A percentile compares a stretch with the other conserved stretches of the same genome.
phyloP scores from a whole-genome alignment of 2,329 filamentous ascomycete genomes.

The Thelonectria discophora region DNA sequence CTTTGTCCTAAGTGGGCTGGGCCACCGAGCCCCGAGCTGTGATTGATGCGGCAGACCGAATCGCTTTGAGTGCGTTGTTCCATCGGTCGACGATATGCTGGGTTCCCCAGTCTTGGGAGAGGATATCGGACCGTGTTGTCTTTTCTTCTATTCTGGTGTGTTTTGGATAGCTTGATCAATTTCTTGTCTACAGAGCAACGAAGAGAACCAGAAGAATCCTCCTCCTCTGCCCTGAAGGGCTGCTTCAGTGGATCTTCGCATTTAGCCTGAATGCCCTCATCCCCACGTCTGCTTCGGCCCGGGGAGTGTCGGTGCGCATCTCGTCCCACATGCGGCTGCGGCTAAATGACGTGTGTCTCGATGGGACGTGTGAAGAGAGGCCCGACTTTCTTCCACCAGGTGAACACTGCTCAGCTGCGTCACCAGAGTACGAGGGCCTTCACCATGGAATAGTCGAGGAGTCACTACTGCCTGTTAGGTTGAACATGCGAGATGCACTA shows the following conservation, averaged over 20 bases:
- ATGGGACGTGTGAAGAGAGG: constrained; percentile 25
- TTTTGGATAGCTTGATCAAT: background rate
- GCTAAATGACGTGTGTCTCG: constrained; percentile 31
- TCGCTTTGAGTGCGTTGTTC: constrained; percentile 3
- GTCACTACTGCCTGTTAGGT: too few relatives aligned
- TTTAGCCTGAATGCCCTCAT: constrained; percentile 37
- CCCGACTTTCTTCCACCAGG: background rate
- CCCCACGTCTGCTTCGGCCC: constrained; percentile 10
- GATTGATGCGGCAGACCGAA: constrained; percentile 39
- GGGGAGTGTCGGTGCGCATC: constrained; percentile 31
- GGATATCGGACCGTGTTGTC: background rate
- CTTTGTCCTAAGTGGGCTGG: constrained; percentile 14
- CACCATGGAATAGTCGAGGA: too few relatives aligned
- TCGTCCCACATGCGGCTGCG: constrained; percentile 38
- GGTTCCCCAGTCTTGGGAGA: constrained; percentile 26
- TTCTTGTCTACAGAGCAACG: background rate
- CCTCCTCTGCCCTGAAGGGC: too few relatives aligned
- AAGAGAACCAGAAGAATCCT: background rate
- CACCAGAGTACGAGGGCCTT: too few relatives aligned
- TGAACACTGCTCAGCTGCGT: too few relatives aligned
- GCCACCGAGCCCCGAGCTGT: constrained; percentile 18
- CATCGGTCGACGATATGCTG: background rate
- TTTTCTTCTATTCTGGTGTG: background rate
- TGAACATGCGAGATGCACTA: too few relatives aligned
- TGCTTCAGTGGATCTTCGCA: constrained; percentile 8